Evolutionary conservation across 495 filamentous ascomycete genomes (phyloP), one percentile per base, ranked within the genome.

Genomic region (Talaromyces adpressus): DNA sequence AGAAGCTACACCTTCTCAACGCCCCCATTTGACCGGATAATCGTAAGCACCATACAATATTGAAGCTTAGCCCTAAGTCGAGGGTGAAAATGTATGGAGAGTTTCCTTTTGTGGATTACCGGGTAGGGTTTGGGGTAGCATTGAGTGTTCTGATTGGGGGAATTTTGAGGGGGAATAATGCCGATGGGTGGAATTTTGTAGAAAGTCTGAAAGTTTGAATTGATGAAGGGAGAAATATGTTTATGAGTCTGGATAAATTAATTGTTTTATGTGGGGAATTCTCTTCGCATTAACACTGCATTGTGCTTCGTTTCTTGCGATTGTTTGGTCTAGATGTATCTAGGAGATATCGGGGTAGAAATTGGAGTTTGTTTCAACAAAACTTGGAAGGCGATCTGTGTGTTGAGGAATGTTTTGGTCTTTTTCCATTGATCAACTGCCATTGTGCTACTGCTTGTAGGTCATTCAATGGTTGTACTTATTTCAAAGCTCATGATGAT

Each of bases 131-230:
- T 49, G 16, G n/a, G n/a, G 18, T 18, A 9, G 45, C 9, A 18
- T 8, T 2, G 45, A 6, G n/a, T 16, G 45, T 3, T 54, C 51
- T 54, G 22, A 54, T 29, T 22, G 51, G 51, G 51, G 25, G 51
- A 54, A 54, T 88, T 61, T 96, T 83, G 16, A 6, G 11, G 7
- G 45, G 11, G 6, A 49, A 49, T 49, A 49, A 49, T 20, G 45
- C 45, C 45, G 45, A 49, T 49, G 45, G 45, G 45, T 20, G 45
- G 45, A 49, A 49, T 49, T 18, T 49, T 49, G 16, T 18, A 20
- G 18, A 20, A 4, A 49, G 6, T 8, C n/a, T 0, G 3, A 18
- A 49, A 18, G 45, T 49, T 18, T 18, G 45, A 49, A 20, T 49
- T 41, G 36, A 49, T 49, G n/a, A 49, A 49, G 45, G 45, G 45